A percentile compares a stretch with the other conserved stretches of the same genome.
These are phyloP conservation scores for Chrysoporthe austroafricana DNA, from an alignment of 2,329 filamentous ascomycete species.

Conservation along the genomic window DNA sequence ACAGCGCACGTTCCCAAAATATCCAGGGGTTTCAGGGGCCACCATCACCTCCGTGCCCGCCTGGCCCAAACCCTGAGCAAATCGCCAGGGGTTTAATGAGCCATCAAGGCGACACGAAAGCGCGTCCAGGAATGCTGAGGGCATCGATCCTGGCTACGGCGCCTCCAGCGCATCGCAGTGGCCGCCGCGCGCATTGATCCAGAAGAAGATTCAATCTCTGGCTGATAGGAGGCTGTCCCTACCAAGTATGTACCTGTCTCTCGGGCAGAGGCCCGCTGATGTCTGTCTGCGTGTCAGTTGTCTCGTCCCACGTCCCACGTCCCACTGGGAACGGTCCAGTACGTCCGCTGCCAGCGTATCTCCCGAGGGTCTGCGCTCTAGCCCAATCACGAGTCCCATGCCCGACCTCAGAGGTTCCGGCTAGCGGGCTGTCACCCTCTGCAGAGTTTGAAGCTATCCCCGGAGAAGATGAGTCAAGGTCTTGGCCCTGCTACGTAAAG, in stretches of 20 bases:
- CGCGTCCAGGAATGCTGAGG: slow-evolving; percentile 1
- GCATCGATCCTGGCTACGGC: slow-evolving; percentile 5
- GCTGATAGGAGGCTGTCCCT: not conserved
- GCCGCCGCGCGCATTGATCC: not conserved
- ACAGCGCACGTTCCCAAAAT: not conserved
- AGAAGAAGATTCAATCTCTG: slow-evolving; percentile 9
- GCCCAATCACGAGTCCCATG: not conserved
- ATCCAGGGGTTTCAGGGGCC: slow-evolving; percentile 6
- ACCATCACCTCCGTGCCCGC: slow-evolving; percentile 26
- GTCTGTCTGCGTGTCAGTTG: not conserved
- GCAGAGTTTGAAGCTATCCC: slow-evolving; percentile 20
- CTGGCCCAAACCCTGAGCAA: slow-evolving; percentile 12
- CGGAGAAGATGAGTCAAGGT: slow-evolving; percentile 10
- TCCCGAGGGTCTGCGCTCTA: not conserved
- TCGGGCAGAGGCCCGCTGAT: not conserved
- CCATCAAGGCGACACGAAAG: slow-evolving; percentile 9
- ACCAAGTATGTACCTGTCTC: not conserved
- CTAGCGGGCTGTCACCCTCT: slow-evolving; percentile 12
- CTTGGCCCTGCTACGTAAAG: not conserved
- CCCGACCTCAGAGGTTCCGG: slow-evolving; percentile 9
- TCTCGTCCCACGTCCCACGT: no score
- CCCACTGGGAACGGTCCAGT: not conserved
- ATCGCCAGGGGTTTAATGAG: slow-evolving; percentile 17
- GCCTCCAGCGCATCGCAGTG: not conserved
- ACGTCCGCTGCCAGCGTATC: not conserved